Evolutionary conservation across 139 green algal species (phyloP).

Genomic region (Coccomyxa sp.): DNA sequence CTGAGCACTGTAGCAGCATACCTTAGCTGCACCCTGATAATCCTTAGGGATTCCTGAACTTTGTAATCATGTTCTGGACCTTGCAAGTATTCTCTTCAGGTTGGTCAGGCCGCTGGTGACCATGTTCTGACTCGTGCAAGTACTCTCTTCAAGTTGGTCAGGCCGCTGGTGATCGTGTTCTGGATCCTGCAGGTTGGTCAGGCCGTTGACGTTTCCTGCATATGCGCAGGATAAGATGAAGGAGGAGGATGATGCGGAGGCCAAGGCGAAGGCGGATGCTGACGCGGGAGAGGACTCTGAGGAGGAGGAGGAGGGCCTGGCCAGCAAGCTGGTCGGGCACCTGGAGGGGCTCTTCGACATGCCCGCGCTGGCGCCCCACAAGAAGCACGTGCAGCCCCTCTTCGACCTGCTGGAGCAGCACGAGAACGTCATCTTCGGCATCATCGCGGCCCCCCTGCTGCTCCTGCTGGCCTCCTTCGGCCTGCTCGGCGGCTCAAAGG

Average conservation of each 20-base stretch:
- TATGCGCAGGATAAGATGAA: not conserved
- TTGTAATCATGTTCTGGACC: no score
- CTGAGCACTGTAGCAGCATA: no score
- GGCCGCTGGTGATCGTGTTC: not conserved
- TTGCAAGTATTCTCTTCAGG: no score
- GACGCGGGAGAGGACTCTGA: not conserved
- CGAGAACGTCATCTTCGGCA: not conserved
- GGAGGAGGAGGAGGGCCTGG: not conserved
- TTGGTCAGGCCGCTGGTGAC: no score
- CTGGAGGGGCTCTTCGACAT: not conserved
- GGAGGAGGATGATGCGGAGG: conserved; percentile 7
- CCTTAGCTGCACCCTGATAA: no score
- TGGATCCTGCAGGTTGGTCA: no score
- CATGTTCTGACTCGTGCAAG: no score
- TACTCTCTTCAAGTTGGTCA: not conserved
- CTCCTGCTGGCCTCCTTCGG: not conserved
- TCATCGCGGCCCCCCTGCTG: not conserved
- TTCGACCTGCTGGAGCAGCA: conserved; percentile 1
- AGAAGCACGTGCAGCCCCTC: not conserved
- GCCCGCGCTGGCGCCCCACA: not conserved
- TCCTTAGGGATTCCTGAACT: no score
- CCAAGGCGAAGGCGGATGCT: not conserved
- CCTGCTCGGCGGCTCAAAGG: not conserved
- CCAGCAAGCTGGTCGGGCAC: not conserved
- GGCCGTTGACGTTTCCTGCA: no score